phyloP scores from a whole-genome alignment of 2,329 filamentous ascomycete genomes.

The Zalaria obscura region DNA sequence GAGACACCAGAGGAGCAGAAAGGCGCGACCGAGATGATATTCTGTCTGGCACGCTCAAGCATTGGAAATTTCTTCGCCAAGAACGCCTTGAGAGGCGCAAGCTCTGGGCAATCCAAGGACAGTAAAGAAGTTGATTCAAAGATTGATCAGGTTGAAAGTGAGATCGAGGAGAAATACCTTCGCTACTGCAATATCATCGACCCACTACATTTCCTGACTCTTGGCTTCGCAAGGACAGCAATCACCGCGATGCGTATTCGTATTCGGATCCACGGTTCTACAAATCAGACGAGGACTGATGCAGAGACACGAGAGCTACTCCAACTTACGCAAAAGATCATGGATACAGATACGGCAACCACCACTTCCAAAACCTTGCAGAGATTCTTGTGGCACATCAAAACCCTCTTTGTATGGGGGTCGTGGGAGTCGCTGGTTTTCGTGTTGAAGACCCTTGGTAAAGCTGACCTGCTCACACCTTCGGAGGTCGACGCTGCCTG shows the following conservation, averaged over 20 bases:
- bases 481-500: conserved; percentile 24
- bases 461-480: conserved; percentile 9
- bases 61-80: conserved; percentile 25
- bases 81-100: conserved; percentile 13
- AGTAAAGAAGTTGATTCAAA: conserved; percentile 10
- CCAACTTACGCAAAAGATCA: conserved; percentile 23
- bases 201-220: conserved; percentile 29
- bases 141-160: conserved; percentile 26
- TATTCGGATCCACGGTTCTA: conserved; percentile 29
- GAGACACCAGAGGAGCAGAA: conserved; percentile 32
- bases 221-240: conserved; percentile 28
- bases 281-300: conserved; percentile 15
- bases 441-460: conserved; percentile 19
- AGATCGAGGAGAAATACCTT: conserved; percentile 27
- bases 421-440: conserved; percentile 27
- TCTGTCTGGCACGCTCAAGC: conserved; percentile 28
- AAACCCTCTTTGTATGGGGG: conserved; percentile 35
- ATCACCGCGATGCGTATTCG: conserved; percentile 29
- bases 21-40: conserved; percentile 40
- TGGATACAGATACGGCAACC: conserved; percentile 25
- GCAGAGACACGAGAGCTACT: conserved; percentile 26
- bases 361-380: conserved; percentile 24
- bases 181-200: conserved; percentile 30
- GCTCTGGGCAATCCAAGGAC: conserved; percentile 8
- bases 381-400: conserved; percentile 38